Evolutionary conservation across 306 rosid species (phyloP), one percentile per base, ranked within the genome.

Genomic region (Chamaecrista fasciculata): DNA sequence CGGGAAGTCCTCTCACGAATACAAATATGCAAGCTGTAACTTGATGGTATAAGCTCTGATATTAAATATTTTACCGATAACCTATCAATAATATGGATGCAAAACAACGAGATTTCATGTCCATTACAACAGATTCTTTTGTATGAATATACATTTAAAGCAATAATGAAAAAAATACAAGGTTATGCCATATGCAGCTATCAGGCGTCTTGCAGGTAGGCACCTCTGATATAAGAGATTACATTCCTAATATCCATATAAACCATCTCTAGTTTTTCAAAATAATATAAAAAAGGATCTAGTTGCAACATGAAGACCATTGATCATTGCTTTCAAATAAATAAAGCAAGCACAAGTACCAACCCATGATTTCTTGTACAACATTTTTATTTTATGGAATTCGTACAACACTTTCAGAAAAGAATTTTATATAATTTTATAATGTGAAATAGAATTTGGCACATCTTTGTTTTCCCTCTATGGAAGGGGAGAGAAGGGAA

Each of bases 171-270:
- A 58, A 33, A 67, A 26, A 51, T n/a, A 44, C 63, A 71, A 34
- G 42, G 48, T 50, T 49, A 74, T 48, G 48, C 34, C 29, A 24
- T 52, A 70, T 53, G 59, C 20, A 52, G 53, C 33, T 28, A 61
- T 44, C 76, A 47, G 31, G 60, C 40, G 34, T 62, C 52, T 60
- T 46, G 58, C 53, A 26, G 55, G 59, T 62, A 26, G 37, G 65
- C 63, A 80, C 47, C 43, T 52, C 73, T 33, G 49, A 29, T 71
- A 52, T 61, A n/a, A 76, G 9, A 50, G 68, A 25, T 76, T 37
- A 29, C 6, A 47, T 24, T 51, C 44, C n/a, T 11, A 59, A 6
- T 49, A 60, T 59, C 40, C 72, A 53, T 43, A 34, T n/a, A 31
- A 23, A 55, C 19, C 14, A 36, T 73, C 43, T 74, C 29, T 40